Evolutionary conservation across 345 rosid species (phyloP), one percentile per base, ranked within the genome.

Genomic region (Melaleuca quinquenervia): DNA sequence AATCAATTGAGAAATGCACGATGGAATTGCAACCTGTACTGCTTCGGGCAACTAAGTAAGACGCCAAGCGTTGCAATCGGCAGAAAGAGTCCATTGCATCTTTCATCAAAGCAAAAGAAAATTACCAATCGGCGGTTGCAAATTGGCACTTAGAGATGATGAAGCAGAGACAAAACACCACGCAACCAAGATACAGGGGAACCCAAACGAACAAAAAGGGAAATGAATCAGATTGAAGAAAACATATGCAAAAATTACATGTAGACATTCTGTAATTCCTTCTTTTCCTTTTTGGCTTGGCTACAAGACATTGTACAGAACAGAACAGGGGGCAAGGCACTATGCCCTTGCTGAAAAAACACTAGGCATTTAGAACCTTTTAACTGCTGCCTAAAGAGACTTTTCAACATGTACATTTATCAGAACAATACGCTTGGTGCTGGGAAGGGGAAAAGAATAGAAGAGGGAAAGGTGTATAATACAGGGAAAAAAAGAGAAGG

Each of bases 131-230:
- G 36, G 9, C 24, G 84, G 87, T 87, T 84, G 58, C 87, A 84
- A 86, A 52, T 82, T 83, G 22, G 74, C 83, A 88, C 84, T 27
- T 88, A 87, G 85, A 86, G 44, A 55, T 50, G 48, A 70, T 7
- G 11, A 70, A 36, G 80, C 80, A 36, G 48, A 36, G 48, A 21
- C 48, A 70, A 5, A 56, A 26, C 62, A 24, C 70, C 70, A 36
- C 20, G 48, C 48, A 10, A 70, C 80, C 80, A 41, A 8, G 80
- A 36, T 4, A 36, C 7, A 32, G 78, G 6, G 48, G 26, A 58
- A 58, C 36, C 32, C 32, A n/a, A 27, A 29, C 70, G 36, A 6
- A 13, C 64, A 58, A 58, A n/a, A 58, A 58, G 18, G 8, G 70
- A n/a, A 58, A 58, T 58, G 70, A n/a, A 58, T 13, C 70, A 58